Conservation (phyloP, 1,284 basidiomycete genomes). For the Trichosporon sp. region DNA sequence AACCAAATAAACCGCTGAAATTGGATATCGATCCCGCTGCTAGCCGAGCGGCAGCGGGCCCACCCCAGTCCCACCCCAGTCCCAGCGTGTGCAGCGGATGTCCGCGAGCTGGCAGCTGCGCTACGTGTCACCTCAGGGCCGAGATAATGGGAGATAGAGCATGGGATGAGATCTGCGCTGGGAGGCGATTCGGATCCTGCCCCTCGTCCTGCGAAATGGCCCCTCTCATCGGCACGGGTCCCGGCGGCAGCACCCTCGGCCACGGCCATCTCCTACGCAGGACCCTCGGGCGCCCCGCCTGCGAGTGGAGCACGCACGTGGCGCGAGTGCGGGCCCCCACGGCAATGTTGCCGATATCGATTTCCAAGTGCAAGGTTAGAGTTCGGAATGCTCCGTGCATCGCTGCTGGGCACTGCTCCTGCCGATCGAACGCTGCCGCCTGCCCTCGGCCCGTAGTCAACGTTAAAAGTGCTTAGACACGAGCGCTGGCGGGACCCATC, state of each 20-base stretch:
- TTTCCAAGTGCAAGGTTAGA: background rate
- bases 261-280: background rate
- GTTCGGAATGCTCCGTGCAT: background rate
- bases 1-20: background rate
- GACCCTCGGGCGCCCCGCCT: background rate
- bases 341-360: constrained; percentile 3
- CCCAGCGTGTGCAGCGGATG: background rate
- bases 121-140: no score
- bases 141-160: background rate
- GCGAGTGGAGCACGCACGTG: background rate
- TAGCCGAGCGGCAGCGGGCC: no score
- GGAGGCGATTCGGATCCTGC: background rate
- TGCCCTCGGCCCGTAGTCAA: constrained; percentile 1
- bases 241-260: background rate
- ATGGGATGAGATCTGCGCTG: background rate
- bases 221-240: background rate
- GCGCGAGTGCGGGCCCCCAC: background rate
- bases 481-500: background rate
- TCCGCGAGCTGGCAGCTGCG: no score
- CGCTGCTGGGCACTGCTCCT: background rate
- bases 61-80: no score
- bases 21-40: background rate
- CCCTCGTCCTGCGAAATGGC: background rate
- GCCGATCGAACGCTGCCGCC: background rate
- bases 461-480: constrained; percentile 3